Evolutionary conservation across 2,329 filamentous ascomycete genomes (phyloP).

Genomic region (Albifimbria verrucaria): DNA sequence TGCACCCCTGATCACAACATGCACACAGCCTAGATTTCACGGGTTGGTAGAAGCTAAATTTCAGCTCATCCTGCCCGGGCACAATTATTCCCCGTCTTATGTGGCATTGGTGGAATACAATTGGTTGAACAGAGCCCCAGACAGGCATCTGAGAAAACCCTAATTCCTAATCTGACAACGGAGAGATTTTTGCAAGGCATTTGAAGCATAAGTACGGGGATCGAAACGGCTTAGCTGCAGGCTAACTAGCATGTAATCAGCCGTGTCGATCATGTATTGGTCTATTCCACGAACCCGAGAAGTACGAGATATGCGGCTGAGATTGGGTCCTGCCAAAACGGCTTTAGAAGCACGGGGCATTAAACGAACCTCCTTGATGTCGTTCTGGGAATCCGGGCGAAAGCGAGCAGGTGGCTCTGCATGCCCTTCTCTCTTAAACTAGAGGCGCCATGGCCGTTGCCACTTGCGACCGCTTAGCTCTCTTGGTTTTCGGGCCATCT

Average conservation of each 20-base stretch:
- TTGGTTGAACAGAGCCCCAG: not conserved
- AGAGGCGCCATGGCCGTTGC: not conserved
- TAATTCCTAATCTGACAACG: not conserved
- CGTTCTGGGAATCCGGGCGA: not conserved
- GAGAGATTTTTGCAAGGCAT: not conserved
- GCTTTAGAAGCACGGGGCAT: not conserved
- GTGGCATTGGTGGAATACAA: not conserved
- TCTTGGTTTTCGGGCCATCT: not conserved
- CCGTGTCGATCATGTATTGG: not conserved
- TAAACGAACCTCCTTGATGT: not conserved
- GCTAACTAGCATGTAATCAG: too few species aligned
- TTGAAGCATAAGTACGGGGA: too few species aligned
- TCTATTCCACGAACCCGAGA: not conserved
- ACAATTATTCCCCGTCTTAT: not conserved
- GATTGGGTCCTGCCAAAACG: not conserved
- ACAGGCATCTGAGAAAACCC: not conserved
- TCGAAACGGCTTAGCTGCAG: too few species aligned
- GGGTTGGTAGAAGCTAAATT: too few species aligned
- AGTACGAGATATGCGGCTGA: not conserved
- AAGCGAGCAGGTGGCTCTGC: not conserved
- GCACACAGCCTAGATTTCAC: not conserved
- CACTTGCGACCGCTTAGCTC: not conserved
- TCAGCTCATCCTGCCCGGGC: not conserved
- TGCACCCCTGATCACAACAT: not conserved
- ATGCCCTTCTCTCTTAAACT: not conserved